These are phyloP conservation scores for Phlebiopsis flavidoalba DNA, from an alignment of 768 basidiomycete species.

Conservation along the genomic window DNA sequence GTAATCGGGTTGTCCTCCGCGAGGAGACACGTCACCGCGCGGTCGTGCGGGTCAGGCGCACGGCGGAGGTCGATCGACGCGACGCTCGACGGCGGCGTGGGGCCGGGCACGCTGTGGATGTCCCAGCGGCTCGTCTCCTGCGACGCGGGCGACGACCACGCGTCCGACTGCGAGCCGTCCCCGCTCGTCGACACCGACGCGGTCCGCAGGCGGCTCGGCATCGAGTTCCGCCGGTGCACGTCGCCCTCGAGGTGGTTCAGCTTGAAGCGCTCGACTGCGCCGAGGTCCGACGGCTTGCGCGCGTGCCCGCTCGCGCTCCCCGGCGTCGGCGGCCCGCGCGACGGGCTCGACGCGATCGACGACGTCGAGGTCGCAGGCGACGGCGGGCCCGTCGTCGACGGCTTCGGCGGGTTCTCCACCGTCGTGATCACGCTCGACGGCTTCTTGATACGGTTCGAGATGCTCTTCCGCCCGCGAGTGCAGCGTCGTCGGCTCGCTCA, in stretches of 20 bases:
- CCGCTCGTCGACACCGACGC: slow-evolving; percentile 79
- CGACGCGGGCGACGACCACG: slow-evolving; percentile 51
- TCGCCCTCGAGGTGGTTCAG: slow-evolving; percentile 72
- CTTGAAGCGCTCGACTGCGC: slow-evolving; percentile 86
- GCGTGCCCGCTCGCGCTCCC: slow-evolving; percentile 56
- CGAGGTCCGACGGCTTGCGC: slow-evolving; percentile 87
- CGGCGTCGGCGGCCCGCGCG: slow-evolving; percentile 72
- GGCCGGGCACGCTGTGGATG: slow-evolving; percentile 52
- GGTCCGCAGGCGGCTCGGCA: slow-evolving; percentile 84
- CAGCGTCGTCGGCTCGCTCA: slow-evolving; percentile 55
- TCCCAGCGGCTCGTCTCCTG: slow-evolving; percentile 39
- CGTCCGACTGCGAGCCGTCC: slow-evolving; percentile 74
- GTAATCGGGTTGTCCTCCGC: slow-evolving; percentile 99
- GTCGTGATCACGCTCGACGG: slow-evolving; percentile 74
- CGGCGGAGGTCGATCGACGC: slow-evolving; percentile 77
- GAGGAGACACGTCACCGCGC: slow-evolving; percentile 88
- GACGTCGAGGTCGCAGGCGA: slow-evolving; percentile 91
- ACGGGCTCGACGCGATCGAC: slow-evolving; percentile 86
- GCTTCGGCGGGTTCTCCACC: slow-evolving; percentile 49
- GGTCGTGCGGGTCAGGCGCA: slow-evolving; percentile 74
- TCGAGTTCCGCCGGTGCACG: slow-evolving; percentile 65
- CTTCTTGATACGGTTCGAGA: slow-evolving; percentile 78
- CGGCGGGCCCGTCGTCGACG: slow-evolving; percentile 69
- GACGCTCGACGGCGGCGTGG: slow-evolving; percentile 53
- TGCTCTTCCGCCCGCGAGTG: slow-evolving; percentile 70